Conservation (phyloP, 2,329 filamentous ascomycete genomes). For the Epichloe brachyelytri region DNA sequence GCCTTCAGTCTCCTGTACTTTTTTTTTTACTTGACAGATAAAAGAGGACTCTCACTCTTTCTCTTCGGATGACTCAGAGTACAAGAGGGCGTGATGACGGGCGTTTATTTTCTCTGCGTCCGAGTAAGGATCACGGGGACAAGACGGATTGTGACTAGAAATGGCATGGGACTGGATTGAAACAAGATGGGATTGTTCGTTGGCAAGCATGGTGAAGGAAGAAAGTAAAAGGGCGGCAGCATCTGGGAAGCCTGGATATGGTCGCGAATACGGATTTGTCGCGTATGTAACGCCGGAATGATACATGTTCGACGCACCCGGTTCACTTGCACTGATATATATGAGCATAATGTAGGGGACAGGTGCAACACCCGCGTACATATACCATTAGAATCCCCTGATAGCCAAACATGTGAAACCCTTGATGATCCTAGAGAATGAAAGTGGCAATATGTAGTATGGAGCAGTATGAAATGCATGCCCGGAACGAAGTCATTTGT, state of each 20-base stretch:
- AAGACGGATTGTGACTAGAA: no score
- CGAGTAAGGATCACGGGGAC: no score
- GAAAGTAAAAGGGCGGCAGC: no score
- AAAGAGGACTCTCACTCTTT: neutral
- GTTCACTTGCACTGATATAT: neutral
- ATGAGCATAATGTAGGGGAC: neutral
- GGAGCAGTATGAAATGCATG: no score
- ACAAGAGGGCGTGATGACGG: no score
- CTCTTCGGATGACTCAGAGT: neutral
- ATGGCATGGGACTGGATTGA: no score
- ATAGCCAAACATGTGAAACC: neutral
- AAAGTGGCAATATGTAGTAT: neutral
- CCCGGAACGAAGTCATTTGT: no score
- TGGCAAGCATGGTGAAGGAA: no score
- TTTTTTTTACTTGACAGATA: neutral
- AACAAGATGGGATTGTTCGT: no score
- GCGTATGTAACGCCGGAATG: constrained; percentile 6
- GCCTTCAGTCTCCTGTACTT: neutral
- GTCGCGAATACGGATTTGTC: neutral
- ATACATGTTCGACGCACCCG: constrained; percentile 5
- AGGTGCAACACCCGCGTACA: neutral
- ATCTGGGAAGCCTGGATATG: neutral
- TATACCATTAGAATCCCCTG: neutral
- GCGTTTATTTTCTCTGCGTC: no score
- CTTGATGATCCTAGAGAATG: neutral